These are phyloP conservation scores for Potentilla sterilis DNA, from an alignment of 306 rosid genomes.

Conservation along the genomic window DNA sequence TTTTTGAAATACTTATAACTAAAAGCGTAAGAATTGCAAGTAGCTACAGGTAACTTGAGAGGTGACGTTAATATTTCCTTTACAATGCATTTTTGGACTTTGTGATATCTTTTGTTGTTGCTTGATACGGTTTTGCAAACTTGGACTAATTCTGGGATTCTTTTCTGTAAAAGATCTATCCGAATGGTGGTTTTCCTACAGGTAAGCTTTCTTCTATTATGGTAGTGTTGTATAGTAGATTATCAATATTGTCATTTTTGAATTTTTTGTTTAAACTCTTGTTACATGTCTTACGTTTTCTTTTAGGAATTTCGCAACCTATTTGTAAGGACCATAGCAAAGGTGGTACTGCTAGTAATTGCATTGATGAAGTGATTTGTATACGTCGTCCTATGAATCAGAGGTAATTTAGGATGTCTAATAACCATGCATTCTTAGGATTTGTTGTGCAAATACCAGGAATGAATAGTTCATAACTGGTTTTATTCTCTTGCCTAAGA, in stretches of 20 bases:
- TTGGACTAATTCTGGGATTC: slow-evolving; percentile 44
- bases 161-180: slow-evolving; percentile 47
- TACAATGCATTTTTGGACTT: not conserved
- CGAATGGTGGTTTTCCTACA: slow-evolving; percentile 56
- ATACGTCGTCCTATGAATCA: slow-evolving; percentile 45
- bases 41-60: not conserved
- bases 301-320: slow-evolving; percentile 50
- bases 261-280: slow-evolving; percentile 12
- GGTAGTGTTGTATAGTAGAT: not conserved
- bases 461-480: not conserved
- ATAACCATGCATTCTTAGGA: not conserved
- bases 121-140: slow-evolving; percentile 19
- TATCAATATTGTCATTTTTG: slow-evolving; percentile 6
- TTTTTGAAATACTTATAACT: not conserved
- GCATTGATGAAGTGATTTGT: slow-evolving; percentile 74
- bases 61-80: not conserved
- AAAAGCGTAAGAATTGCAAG: not conserved
- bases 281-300: slow-evolving; percentile 4
- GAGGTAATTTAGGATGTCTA: slow-evolving; percentile 46
- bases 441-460: slow-evolving; percentile 6
- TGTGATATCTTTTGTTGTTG: not conserved
- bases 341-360: slow-evolving; percentile 40
- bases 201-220: slow-evolving; percentile 45
- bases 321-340: slow-evolving; percentile 26
- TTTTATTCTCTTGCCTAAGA: not conserved